phyloP scores from a whole-genome alignment of 345 rosid genomes.

The Pugionium dolabratum region DNA sequence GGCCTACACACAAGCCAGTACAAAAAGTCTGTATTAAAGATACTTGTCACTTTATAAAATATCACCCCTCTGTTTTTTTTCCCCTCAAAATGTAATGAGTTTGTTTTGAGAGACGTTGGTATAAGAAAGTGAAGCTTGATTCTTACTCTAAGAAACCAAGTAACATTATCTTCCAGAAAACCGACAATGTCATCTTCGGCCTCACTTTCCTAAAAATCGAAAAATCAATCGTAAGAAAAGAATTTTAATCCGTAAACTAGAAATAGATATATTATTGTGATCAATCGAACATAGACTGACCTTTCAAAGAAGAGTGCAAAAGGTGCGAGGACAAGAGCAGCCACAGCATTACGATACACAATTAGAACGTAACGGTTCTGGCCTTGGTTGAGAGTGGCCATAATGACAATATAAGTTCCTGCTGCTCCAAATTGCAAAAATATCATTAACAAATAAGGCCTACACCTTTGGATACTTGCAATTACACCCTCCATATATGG shows the following conservation, averaged over 20 bases:
- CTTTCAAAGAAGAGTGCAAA: constrained; percentile 76
- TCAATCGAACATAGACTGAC: constrained; percentile 34
- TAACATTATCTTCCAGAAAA: constrained; percentile 59
- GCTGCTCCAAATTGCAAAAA: constrained; percentile 69
- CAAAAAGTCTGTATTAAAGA: not conserved
- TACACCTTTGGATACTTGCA: constrained; percentile 35
- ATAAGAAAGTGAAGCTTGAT: not conserved
- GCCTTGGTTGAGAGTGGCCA: constrained; percentile 66
- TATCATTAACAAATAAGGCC: constrained; percentile 71
- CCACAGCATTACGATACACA: constrained; percentile 70
- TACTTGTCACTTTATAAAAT: not conserved
- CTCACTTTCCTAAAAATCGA: constrained; percentile 58
- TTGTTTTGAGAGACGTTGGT: not conserved
- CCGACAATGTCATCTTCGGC: constrained; percentile 68
- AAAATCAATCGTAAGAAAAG: not conserved
- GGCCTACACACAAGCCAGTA: constrained; percentile 52
- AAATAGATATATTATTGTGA: not conserved
- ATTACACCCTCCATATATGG: constrained; percentile 24
- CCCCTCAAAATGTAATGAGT: not conserved
- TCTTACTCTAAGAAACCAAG: constrained; percentile 74
- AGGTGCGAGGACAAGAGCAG: constrained; percentile 74
- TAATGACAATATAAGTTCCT: constrained; percentile 63
- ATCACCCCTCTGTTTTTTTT: not conserved
- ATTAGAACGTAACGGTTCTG: constrained; percentile 73
- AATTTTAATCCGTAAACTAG: not conserved